A percentile compares a stretch with the other conserved stretches of the same genome.
phyloP scores from a whole-genome alignment of 495 filamentous ascomycete genomes.

The Podospora didyma region DNA sequence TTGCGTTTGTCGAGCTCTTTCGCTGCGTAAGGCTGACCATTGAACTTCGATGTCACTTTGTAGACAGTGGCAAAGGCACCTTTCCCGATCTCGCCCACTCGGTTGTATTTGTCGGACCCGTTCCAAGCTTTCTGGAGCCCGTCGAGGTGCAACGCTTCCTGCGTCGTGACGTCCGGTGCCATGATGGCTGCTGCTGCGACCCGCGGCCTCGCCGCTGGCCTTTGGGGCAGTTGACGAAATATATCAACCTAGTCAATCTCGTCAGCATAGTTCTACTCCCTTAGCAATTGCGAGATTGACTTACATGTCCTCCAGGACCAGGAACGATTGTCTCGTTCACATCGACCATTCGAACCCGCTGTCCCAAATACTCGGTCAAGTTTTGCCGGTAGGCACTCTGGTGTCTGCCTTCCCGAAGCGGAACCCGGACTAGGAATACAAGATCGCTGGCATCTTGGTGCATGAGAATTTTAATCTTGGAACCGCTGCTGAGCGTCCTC shows the following conservation, averaged over 20 bases:
- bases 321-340: conserved; percentile 39
- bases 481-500: conserved; percentile 68
- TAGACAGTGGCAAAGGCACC: conserved; percentile 93
- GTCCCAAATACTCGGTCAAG: conserved; percentile 48
- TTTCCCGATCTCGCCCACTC: conserved; percentile 74
- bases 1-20: conserved; percentile 88
- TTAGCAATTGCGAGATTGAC: neutral
- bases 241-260: conserved; percentile 25
- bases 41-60: conserved; percentile 72
- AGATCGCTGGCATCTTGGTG: conserved; percentile 47
- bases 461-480: conserved; percentile 66
- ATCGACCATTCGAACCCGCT: conserved; percentile 19
- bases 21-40: conserved; percentile 77
- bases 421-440: conserved; percentile 82
- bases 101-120: conserved; percentile 78
- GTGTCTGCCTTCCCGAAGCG: conserved; percentile 56
- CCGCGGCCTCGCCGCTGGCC: conserved; percentile 1
- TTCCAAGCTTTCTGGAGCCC: conserved; percentile 59
- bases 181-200: conserved; percentile 2
- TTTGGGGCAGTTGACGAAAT: conserved; percentile 17
- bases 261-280: neutral
- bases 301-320: conserved; percentile 44
- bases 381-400: conserved; percentile 57
- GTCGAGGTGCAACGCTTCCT: conserved; percentile 6
- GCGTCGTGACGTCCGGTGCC: neutral